phyloP scores from a whole-genome alignment of 106 monocot species.

The Ottelia alismoides region DNA sequence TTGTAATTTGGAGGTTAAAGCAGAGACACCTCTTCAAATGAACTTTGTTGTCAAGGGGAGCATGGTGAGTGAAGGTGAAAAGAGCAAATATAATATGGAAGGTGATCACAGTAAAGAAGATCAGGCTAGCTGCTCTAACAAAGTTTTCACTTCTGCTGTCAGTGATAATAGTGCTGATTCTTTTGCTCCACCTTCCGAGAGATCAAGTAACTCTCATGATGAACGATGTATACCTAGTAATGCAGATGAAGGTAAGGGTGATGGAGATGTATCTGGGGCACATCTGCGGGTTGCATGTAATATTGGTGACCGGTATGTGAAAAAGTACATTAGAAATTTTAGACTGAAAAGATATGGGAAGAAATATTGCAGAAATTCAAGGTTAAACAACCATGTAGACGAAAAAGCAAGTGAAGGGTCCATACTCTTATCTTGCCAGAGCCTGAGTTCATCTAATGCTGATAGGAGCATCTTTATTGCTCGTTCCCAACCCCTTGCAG shows the following conservation, averaged over 20 bases:
- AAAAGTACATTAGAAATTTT: no score
- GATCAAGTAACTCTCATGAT: neutral
- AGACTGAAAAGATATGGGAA: no score
- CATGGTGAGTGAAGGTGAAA: neutral
- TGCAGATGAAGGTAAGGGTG: neutral
- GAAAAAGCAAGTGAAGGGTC: constrained; percentile 1
- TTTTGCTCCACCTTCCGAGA: constrained; percentile 2
- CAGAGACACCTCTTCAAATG: no score
- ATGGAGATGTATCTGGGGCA: neutral
- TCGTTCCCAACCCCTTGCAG: neutral
- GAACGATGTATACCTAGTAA: neutral
- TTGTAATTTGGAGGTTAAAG: neutral
- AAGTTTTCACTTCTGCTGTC: constrained; percentile 4
- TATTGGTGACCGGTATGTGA: constrained; percentile 23
- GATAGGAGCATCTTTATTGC: constrained; percentile 1
- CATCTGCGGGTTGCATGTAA: neutral
- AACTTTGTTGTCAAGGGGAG: constrained; percentile 1
- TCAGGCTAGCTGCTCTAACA: constrained; percentile 5
- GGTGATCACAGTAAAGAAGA: constrained; percentile 4
- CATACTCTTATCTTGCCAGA: neutral
- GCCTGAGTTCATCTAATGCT: constrained; percentile 8
- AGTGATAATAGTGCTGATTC: constrained; percentile 2
- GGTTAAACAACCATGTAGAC: constrained; percentile 1
- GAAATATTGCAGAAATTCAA: constrained; percentile 21
- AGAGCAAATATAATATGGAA: neutral